phyloP scores from a whole-genome alignment of 805 yeast genomes.

The Wilhelminamyces savonicus region DNA sequence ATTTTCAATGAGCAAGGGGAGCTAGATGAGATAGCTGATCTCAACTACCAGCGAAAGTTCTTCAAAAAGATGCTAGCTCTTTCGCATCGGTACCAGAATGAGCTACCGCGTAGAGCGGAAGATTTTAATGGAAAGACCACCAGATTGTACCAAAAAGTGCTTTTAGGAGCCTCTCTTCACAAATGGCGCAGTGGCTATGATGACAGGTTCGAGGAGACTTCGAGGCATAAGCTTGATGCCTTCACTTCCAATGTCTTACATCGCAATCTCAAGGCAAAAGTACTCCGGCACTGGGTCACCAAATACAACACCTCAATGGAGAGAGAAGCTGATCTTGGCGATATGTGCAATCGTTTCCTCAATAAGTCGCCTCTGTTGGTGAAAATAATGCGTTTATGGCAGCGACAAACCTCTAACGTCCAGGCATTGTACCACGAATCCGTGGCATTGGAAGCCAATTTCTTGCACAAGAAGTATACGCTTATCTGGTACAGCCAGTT shows the following conservation, averaged over 20 bases:
- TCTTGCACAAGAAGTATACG: constrained; percentile 17
- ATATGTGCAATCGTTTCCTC: too few species aligned
- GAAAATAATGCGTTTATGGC: too few species aligned
- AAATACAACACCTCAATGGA: too few species aligned
- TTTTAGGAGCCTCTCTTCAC: constrained; percentile 2
- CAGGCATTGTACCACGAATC: background rate
- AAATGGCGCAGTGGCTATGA: constrained; percentile 20
- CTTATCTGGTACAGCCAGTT: constrained; percentile 30
- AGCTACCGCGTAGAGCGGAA: constrained; percentile 1
- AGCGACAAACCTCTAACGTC: too few species aligned
- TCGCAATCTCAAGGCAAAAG: constrained; percentile 6
- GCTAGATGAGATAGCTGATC: constrained; percentile 9
- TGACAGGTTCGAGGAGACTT: constrained; percentile 12
- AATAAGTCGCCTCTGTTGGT: too few species aligned
- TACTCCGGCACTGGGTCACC: constrained; percentile 16
- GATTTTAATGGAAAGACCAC: constrained; percentile 1
- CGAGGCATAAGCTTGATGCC: constrained; percentile 9
- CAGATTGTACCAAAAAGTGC: constrained; percentile 2
- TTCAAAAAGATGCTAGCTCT: constrained; percentile 6
- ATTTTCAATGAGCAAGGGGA: constrained; percentile 1
- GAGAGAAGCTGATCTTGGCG: too few species aligned
- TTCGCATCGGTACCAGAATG: constrained; percentile 2
- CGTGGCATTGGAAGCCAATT: background rate
- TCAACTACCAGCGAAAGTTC: constrained; percentile 14
- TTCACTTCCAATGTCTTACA: constrained; percentile 10